These are phyloP conservation scores for Biscutella laevigata DNA, from an alignment of 441 rosid species.

Conservation along the genomic window DNA sequence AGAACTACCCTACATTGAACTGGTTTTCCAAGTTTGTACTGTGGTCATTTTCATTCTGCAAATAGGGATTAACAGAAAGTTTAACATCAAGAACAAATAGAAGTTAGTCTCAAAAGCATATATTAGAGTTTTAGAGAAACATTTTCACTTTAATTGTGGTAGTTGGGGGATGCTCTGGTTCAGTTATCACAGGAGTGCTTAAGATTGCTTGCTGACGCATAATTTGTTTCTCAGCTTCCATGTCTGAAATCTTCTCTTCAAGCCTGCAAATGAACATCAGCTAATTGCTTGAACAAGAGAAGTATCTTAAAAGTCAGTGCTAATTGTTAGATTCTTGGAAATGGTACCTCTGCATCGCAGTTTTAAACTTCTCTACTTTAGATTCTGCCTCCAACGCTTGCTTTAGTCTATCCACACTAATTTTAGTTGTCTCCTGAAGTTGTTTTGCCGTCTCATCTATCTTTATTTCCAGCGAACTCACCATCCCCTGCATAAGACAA, in stretches of 20 bases:
- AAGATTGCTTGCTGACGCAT: constrained; percentile 66
- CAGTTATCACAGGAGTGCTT: constrained; percentile 43
- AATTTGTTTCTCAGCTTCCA: constrained; percentile 79
- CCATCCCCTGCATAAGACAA: constrained; percentile 53
- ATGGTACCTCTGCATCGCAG: constrained; percentile 69
- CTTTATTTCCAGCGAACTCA: constrained; percentile 65
- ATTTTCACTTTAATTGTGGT: constrained; percentile 36
- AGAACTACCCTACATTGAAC: constrained; percentile 36
- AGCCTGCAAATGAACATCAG: constrained; percentile 45
- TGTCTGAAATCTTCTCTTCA: constrained; percentile 75
- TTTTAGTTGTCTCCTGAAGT: constrained; percentile 63
- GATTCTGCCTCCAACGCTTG: constrained; percentile 91
- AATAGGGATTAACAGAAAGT: constrained; percentile 7
- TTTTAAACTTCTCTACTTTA: constrained; percentile 75
- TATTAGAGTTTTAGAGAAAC: constrained; percentile 5
- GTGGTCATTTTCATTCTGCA: constrained; percentile 83
- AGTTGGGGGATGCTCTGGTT: constrained; percentile 46
- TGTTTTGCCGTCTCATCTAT: constrained; percentile 78
- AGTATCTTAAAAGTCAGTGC: background rate
- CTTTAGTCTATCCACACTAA: constrained; percentile 83
- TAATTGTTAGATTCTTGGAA: constrained; percentile 12
- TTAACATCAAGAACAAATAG: constrained; percentile 3
- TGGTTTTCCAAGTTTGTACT: constrained; percentile 41
- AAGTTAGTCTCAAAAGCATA: constrained; percentile 4
- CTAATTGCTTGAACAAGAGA: background rate